These are phyloP conservation scores for Lachnellula suecica DNA, from an alignment of 2,329 filamentous ascomycete genomes.

Conservation along the genomic window DNA sequence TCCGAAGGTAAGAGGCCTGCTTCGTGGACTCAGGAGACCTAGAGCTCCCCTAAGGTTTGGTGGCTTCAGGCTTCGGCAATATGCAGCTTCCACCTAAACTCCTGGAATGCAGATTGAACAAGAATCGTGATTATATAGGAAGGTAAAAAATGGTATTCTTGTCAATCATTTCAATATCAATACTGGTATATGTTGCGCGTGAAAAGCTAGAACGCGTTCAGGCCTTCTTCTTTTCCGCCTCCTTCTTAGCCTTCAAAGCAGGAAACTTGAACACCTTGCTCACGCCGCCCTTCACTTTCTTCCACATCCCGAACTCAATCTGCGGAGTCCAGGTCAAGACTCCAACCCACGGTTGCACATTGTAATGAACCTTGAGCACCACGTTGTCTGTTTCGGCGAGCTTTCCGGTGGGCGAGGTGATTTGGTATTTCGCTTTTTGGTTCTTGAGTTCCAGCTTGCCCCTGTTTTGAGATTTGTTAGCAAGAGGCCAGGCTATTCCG, in stretches of 20 bases:
- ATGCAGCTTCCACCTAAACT: too few relatives aligned
- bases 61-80: too few relatives aligned
- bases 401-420: constrained; percentile 82
- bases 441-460: constrained; percentile 77
- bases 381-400: constrained; percentile 74
- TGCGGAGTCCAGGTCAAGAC: constrained; percentile 74
- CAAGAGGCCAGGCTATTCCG: background rate
- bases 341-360: constrained; percentile 97
- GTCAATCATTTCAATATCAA: background rate
- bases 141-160: too few relatives aligned
- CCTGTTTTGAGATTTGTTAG: constrained; percentile 37
- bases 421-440: constrained; percentile 94
- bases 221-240: constrained; percentile 19
- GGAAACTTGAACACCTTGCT: constrained; percentile 67
- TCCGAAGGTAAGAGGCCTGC: too few relatives aligned
- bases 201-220: too few relatives aligned
- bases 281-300: constrained; percentile 61
- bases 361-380: constrained; percentile 83
- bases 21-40: too few relatives aligned
- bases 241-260: constrained; percentile 58
- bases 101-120: too few relatives aligned
- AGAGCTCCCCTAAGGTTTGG: too few relatives aligned
- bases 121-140: too few relatives aligned
- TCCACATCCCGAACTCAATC: constrained; percentile 59
- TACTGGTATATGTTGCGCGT: too few relatives aligned